Percentiles rank a stretch among this genome's conserved stretches.
Conservation (phyloP, 75 land plant species). For the Larix kaempferi region DNA sequence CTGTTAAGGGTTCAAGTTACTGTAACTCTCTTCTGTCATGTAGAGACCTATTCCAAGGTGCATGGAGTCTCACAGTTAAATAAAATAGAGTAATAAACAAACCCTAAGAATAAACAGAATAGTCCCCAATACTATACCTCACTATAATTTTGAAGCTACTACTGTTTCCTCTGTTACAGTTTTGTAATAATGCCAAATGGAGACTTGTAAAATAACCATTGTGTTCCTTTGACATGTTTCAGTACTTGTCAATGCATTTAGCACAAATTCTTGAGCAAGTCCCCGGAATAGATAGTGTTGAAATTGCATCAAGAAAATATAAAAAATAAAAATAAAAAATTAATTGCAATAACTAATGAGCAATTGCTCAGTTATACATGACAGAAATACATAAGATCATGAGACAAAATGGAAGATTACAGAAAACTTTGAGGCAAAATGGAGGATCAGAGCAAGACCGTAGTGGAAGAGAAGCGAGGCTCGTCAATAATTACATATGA, state of each 20-base stretch:
- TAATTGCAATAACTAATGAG: background rate
- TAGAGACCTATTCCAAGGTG: background rate
- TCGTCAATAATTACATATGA: background rate
- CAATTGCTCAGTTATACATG: background rate
- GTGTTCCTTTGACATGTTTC: background rate
- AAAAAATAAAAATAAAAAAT: too few species aligned
- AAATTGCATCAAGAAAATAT: background rate
- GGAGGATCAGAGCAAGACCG: background rate
- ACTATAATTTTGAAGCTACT: too few species aligned
- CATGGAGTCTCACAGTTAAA: background rate
- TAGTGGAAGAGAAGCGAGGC: conserved; percentile 1
- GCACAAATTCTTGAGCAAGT: background rate
- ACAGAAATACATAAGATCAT: background rate
- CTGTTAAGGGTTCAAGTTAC: background rate
- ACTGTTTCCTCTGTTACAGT: too few species aligned
- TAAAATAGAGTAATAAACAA: background rate
- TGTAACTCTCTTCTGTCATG: background rate
- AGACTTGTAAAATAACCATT: background rate
- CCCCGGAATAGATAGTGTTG: background rate
- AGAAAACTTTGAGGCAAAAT: background rate
- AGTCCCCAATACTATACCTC: too few species aligned
- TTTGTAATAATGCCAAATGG: background rate
- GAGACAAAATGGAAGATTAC: background rate
- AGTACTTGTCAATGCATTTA: background rate
- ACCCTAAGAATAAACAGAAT: background rate